Base-by-base conservation (phyloP, 371 early-diverging fungal genomes). In the Mortierella sp. region DNA sequence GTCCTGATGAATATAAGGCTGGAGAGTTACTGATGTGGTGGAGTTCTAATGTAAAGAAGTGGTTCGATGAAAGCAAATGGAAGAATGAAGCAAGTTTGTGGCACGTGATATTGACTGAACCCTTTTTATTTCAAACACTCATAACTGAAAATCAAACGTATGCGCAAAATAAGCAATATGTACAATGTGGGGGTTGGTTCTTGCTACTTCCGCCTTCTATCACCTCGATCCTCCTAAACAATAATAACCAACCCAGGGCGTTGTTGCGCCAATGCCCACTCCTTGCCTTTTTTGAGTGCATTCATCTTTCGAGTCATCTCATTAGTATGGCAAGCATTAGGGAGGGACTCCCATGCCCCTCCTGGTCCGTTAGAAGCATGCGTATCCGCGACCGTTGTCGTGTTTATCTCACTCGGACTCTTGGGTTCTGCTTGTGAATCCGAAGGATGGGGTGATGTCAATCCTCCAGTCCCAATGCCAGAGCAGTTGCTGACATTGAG, bases 261-360 rank as follows among this genome's bases (percentile, higher is more conserved):
- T 40, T 74, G 80, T 34, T 79, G 80, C 3, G 80, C 74, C 53
- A 73, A 32, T 15, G 68, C 74, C 80, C 80, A 79, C 45, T 79
- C 80, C 58, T 74, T 79, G 61, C 80, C 80, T 29, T 57, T 56
- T 64, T 67, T 66, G 23, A 79, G 64, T 4, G 80, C 80, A 22
- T 55, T 60, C 70, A 73, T 73, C 55, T 74, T 79, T 34, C 68
- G 66, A 4, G 57, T 45, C 56, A 79, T 37, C 51, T 78, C 72
- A 9, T 34, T 56, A n/a, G 5, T 45, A 8, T 61, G 58, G 12
- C 51, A 26, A 0, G 54, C 57, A 28, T 68, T 67, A 3, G 56
- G 45, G 2, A 68, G 68, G 0, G 51, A 47, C 23, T 56, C 68
- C 42, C 72, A 61, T 23, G 68, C 63, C 0, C 67, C 67, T 9